phyloP scores from a whole-genome alignment of 148 eudicot species.

The Rheum nobile region DNA sequence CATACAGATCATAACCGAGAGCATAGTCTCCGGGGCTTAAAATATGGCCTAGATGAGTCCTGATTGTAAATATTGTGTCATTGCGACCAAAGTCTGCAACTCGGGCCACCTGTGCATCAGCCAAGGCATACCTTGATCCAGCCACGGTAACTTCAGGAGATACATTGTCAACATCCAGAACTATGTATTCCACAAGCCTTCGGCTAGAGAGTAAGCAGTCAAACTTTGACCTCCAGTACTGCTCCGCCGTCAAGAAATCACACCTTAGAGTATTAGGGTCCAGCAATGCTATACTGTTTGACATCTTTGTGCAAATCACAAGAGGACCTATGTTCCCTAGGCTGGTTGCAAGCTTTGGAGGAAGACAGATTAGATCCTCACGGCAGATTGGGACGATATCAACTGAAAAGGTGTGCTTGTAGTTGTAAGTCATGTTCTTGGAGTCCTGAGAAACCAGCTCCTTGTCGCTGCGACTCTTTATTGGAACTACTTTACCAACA shows the following conservation, averaged over 20 bases:
- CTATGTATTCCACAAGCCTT: constrained; percentile 48
- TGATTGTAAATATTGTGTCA: constrained; percentile 37
- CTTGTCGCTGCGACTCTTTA: constrained; percentile 33
- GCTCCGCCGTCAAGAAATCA: constrained; percentile 41
- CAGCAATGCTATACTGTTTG: constrained; percentile 33
- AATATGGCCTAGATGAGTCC: constrained; percentile 61
- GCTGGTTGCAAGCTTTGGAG: constrained; percentile 36
- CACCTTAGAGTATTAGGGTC: constrained; percentile 47
- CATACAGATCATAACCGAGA: constrained; percentile 62
- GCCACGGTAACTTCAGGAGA: constrained; percentile 38
- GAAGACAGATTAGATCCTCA: constrained; percentile 72
- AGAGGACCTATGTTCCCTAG: constrained; percentile 59
- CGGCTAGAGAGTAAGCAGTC: constrained; percentile 30
- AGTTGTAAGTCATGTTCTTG: constrained; percentile 59
- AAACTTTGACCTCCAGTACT: constrained; percentile 46
- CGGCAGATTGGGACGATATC: constrained; percentile 67
- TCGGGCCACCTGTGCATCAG: constrained; percentile 55
- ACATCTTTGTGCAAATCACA: constrained; percentile 50
- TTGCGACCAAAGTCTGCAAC: constrained; percentile 65
- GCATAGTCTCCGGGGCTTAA: constrained; percentile 51
- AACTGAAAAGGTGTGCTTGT: constrained; percentile 61
- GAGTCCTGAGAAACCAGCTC: constrained; percentile 54
- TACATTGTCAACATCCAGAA: constrained; percentile 31
- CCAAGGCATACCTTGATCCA: constrained; percentile 50
- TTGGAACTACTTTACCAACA: constrained; percentile 54